These are phyloP conservation scores for Gonapodya sp. DNA, from an alignment of 192 early-diverging fungal species.

Conservation along the genomic window DNA sequence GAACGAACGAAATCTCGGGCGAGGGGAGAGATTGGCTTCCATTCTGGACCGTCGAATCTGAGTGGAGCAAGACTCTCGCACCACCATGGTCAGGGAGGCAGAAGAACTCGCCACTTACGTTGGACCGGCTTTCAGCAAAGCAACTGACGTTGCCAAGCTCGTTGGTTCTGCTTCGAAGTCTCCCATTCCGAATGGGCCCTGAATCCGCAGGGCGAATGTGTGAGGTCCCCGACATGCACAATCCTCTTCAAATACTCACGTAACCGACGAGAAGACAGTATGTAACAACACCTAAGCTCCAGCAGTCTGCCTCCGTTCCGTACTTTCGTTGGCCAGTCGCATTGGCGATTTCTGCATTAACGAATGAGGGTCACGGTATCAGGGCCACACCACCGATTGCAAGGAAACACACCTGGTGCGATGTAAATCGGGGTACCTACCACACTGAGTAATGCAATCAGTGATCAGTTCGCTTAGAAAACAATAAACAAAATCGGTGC, in stretches of 20 bases:
- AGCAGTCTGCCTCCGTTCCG: background rate
- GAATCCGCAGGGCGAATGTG: background rate
- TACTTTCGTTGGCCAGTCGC: background rate
- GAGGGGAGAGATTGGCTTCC: background rate
- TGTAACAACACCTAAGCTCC: background rate
- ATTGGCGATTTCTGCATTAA: background rate
- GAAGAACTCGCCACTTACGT: too few relatives aligned
- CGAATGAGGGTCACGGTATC: too few relatives aligned
- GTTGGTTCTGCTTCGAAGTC: background rate
- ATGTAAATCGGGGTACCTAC: background rate
- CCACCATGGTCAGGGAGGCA: too few relatives aligned
- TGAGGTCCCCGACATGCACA: background rate
- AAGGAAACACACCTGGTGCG: background rate
- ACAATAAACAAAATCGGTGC: too few relatives aligned
- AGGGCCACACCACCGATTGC: too few relatives aligned
- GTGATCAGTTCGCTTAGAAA: too few relatives aligned
- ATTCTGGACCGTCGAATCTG: background rate
- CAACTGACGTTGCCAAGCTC: background rate
- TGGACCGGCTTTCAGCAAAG: background rate
- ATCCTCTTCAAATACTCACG: background rate
- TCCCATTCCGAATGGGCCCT: background rate
- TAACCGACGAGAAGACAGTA: background rate
- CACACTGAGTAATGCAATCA: too few relatives aligned
- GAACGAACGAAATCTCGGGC: slow-evolving; percentile 54
- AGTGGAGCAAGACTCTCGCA: too few relatives aligned